Conservation (phyloP, 225 moss, liverwort and hornwort genomes). For the Pseudisothecium myosuroides region DNA sequence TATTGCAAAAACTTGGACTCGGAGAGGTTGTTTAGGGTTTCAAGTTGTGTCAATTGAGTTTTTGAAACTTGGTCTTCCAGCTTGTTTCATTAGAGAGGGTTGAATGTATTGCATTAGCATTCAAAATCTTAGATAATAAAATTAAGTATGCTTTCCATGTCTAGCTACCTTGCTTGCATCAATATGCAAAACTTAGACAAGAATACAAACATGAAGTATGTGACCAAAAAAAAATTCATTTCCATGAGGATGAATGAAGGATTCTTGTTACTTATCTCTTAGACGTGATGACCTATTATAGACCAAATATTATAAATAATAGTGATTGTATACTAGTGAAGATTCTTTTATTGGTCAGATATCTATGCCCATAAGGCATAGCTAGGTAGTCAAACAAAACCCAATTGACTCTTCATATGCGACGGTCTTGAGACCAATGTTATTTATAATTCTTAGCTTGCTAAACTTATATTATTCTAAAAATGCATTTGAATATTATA, state of each 20-base stretch:
- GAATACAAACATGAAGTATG: background rate
- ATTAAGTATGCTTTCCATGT: background rate
- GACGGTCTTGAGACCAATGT: background rate
- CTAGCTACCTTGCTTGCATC: background rate
- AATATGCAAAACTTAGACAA: background rate
- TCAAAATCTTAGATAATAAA: background rate
- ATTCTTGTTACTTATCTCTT: background rate
- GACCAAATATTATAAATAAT: background rate
- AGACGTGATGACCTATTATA: background rate
- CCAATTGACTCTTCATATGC: background rate
- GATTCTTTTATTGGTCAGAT: background rate
- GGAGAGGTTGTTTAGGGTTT: background rate
- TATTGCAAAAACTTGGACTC: background rate
- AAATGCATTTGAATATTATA: background rate
- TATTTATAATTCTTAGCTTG: background rate
- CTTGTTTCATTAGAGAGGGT: background rate
- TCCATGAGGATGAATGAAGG: accelerated
- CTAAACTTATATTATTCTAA: background rate
- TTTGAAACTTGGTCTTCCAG: background rate
- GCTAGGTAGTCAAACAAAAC: background rate
- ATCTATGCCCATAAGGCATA: accelerated
- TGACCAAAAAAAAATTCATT: background rate
- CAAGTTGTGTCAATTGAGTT: background rate
- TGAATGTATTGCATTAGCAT: background rate
- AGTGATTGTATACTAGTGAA: background rate